Evolutionary conservation across 306 rosid species (phyloP).

Genomic region (Lupinus albus): DNA sequence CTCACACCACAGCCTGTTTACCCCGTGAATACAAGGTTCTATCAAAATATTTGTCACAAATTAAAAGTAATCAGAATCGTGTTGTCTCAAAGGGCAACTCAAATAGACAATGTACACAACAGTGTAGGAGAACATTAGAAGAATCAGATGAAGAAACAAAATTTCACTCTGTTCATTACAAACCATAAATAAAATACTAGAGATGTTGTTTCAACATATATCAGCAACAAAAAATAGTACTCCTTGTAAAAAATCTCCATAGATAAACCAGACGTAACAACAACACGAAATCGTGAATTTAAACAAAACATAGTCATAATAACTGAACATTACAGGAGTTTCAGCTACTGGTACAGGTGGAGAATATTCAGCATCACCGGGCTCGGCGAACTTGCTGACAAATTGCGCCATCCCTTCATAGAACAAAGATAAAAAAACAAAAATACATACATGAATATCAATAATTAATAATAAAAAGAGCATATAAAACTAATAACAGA

Average conservation of each 20-base stretch:
- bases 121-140: not conserved
- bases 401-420: slow-evolving; percentile 85
- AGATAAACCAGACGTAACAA: not conserved
- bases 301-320: slow-evolving; percentile 1
- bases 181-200: not conserved
- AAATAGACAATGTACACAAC: slow-evolving; percentile 7
- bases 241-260: not conserved
- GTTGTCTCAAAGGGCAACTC: not conserved
- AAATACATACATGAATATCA: not conserved
- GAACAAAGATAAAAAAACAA: too few species aligned
- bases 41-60: not conserved
- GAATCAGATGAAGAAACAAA: not conserved
- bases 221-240: slow-evolving; percentile 10
- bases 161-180: not conserved
- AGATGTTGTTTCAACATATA: too few species aligned
- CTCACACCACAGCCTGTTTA: not conserved
- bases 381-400: slow-evolving; percentile 79
- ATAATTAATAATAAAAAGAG: not conserved
- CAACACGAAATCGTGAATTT: not conserved
- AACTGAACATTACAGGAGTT: slow-evolving; percentile 67
- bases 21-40: not conserved
- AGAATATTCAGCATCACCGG: slow-evolving; percentile 79
- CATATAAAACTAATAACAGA: slow-evolving; percentile 15
- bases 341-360: slow-evolving; percentile 73
- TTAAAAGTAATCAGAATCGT: not conserved